phyloP scores from a whole-genome alignment of 441 rosid species.

The Daphne laureola region DNA sequence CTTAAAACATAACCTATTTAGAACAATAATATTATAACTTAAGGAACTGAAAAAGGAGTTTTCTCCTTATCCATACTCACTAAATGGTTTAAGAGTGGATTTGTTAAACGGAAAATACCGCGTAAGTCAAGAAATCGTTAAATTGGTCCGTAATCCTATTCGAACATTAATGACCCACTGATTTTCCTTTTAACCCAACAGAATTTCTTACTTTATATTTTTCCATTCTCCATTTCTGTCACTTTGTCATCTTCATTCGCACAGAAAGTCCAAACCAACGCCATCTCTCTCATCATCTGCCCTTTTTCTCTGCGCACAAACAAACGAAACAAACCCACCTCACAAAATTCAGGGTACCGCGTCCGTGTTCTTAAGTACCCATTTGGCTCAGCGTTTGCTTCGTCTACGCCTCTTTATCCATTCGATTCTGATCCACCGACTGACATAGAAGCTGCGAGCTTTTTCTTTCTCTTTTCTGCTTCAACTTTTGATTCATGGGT shows the following conservation, averaged over 20 bases:
- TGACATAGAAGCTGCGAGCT: background rate
- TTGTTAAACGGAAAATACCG: no score
- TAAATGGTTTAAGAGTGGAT: no score
- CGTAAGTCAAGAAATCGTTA: no score
- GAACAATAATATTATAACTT: no score
- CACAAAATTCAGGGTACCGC: background rate
- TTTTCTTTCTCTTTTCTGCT: conserved; percentile 9
- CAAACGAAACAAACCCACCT: background rate
- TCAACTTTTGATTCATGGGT: conserved; percentile 40
- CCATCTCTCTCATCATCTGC: background rate
- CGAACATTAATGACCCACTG: no score
- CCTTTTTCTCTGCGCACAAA: background rate
- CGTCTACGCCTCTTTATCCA: background rate
- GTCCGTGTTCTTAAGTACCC: conserved; percentile 11
- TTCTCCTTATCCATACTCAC: no score
- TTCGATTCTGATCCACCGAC: background rate
- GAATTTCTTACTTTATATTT: background rate
- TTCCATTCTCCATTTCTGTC: background rate
- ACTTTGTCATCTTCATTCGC: background rate
- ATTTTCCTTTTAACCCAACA: background rate
- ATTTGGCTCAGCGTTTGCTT: background rate
- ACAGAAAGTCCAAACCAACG: background rate
- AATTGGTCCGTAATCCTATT: no score
- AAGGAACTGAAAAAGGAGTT: no score
- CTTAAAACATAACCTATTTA: no score